phyloP scores from a whole-genome alignment of 257 asterid species.

The Ballota nigra region DNA sequence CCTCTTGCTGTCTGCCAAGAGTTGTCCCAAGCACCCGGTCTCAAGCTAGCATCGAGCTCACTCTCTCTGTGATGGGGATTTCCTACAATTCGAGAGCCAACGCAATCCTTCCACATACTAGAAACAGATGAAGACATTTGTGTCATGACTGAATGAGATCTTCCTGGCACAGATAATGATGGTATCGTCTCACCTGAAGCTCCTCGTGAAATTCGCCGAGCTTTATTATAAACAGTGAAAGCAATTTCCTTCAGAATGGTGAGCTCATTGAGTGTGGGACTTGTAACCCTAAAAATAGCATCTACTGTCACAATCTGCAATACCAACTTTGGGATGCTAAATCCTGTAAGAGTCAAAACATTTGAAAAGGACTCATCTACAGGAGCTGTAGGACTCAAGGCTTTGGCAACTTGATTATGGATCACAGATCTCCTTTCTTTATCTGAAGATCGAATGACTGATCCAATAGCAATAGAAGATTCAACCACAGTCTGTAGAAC shows the following conservation, averaged over 20 bases:
- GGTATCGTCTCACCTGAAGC: constrained; percentile 56
- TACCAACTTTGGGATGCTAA: constrained; percentile 85
- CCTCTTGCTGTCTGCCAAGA: constrained; percentile 87
- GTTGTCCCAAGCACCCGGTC: constrained; percentile 89
- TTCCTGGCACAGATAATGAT: constrained; percentile 54
- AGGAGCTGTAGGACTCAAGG: constrained; percentile 77
- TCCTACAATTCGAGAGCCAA: constrained; percentile 68
- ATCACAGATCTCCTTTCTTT: constrained; percentile 83
- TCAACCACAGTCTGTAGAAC: constrained; percentile 88
- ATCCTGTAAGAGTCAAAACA: constrained; percentile 87
- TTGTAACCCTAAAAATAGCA: constrained; percentile 91
- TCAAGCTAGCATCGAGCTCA: constrained; percentile 84
- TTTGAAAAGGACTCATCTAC: constrained; percentile 90
- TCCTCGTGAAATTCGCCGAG: constrained; percentile 78
- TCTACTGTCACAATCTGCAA: constrained; percentile 96
- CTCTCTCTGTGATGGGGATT: constrained; percentile 77
- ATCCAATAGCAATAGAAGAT: constrained; percentile 88
- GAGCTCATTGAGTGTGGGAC: constrained; percentile 84
- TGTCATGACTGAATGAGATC: constrained; percentile 71
- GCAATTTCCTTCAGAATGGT: constrained; percentile 87
- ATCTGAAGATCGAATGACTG: constrained; percentile 80
- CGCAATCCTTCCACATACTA: constrained; percentile 96
- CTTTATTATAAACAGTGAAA: constrained; percentile 94
- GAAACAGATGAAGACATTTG: constrained; percentile 71
- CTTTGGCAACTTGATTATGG: constrained; percentile 98